Evolutionary conservation across 768 basidiomycete genomes (phyloP), one percentile per base, ranked within the genome.

Genomic region (Melanogaster broomeanus): DNA sequence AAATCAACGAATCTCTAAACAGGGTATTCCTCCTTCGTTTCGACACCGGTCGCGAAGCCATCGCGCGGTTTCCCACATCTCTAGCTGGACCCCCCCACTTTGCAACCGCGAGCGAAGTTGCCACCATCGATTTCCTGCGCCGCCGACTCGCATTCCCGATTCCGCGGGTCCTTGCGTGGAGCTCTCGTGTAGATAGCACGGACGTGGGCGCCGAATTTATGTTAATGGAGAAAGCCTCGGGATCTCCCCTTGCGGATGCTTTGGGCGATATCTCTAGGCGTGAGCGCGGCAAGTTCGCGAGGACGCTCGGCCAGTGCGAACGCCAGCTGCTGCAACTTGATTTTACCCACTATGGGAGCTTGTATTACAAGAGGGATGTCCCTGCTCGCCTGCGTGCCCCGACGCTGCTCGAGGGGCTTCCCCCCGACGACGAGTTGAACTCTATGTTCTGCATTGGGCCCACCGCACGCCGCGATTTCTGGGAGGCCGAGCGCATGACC

Each of bases 31-130:
- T 60, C 11, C 10, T 60, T 18, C 50, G 46, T 6, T 59, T 59
- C 6, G 52, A 50, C 42, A 56, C 41, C 22, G 54, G 35, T 48
- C 21, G 28, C 22, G 46, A 59, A 44, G 44, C 55, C 46, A 49
- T 59, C n/a, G 58, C 58, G 40, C 55, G 55, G 8, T 44, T 60
- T 25, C 52, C 60, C 3, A 56, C 46, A 31, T 55, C 61, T 13
- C 38, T 71, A 4, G 64, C 64, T 16, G 69, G 63, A 1, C 66
- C 66, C 9, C 48, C 57, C 10, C 62, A 58, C 45, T 52, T 67
- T 37, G 51, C 55, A 15, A 72, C 69, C 3, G 72, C 72, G 7
- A 73, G 71, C 46, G 72, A 72, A 45, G 72, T 71, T 4, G 72
- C 71, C 13, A 73, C 72, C 4, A 64, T 72, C 54, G 60, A 72